Evolutionary conservation across 192 early-diverging fungal genomes (phyloP).

Genomic region (Funneliformis mosseae): DNA sequence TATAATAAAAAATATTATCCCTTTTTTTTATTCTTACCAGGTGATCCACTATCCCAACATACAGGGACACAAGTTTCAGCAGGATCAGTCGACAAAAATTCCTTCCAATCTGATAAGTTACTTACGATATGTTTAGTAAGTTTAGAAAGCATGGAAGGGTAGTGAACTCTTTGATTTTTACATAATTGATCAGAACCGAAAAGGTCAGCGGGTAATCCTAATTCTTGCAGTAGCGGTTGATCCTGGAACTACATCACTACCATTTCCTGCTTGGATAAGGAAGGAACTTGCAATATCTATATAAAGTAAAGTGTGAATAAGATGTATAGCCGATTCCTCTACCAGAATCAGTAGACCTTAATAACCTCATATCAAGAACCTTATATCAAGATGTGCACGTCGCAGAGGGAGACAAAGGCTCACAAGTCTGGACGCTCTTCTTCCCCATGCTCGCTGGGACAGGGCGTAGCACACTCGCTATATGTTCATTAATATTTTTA

Average conservation of each 20-base stretch:
- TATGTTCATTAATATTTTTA: too few relatives aligned
- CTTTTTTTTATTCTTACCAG: constrained; percentile 33
- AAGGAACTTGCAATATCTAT: too few relatives aligned
- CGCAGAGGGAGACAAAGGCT: too few relatives aligned
- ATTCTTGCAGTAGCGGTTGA: constrained; percentile 34
- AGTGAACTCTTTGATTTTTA: constrained; percentile 49
- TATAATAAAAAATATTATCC: background rate
- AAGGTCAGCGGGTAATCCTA: constrained; percentile 49
- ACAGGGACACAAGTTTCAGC: constrained; percentile 56
- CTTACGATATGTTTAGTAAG: constrained; percentile 43
- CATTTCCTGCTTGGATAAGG: too few relatives aligned
- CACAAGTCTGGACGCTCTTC: too few relatives aligned
- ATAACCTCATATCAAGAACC: too few relatives aligned
- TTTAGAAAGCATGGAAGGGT: constrained; percentile 42
- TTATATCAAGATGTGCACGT: too few relatives aligned
- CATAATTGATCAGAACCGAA: constrained; percentile 51
- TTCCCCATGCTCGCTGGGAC: too few relatives aligned
- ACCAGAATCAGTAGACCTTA: too few relatives aligned
- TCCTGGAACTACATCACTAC: constrained; percentile 52
- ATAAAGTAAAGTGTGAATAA: too few relatives aligned
- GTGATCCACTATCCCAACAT: constrained; percentile 51
- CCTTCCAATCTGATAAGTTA: constrained; percentile 51
- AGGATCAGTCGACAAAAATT: constrained; percentile 47
- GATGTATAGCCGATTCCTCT: too few relatives aligned
- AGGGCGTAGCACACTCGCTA: too few relatives aligned